Base-by-base conservation (phyloP, 2,329 filamentous ascomycete genomes). In the Aspergillus sp. region DNA sequence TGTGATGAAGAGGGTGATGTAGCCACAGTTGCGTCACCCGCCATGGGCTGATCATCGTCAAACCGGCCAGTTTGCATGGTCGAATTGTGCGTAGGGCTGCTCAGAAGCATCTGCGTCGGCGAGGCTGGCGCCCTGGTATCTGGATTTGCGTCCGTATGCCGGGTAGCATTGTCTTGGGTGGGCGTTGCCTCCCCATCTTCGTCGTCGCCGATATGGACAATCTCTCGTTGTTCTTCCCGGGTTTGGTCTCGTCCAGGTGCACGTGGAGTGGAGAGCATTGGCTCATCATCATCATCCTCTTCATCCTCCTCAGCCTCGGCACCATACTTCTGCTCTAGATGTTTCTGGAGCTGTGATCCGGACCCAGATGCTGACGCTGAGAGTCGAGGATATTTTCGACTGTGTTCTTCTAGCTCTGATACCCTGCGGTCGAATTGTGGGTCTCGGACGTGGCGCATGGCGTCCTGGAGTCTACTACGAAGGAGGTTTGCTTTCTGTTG, bases 391-490 rank as follows among this genome's bases (percentile, higher is more conserved):
- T 63, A 65, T 63, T 74, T 75, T 48, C 71, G 73, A 45, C 72
- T 73, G 59, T 75, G 71, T 39, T 69, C 73, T 63, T 77, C 74
- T 21, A 76, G 67, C n/a, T 74, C 73, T 19, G 73, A 76, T 31
- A 77, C 57, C 15, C 74, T 69, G 17, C 72, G 73, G 56, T 77
- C 75, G 50, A 77, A 70, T 56, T 76, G 70, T 55, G 73, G 66
- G 56, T 72, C 66, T 58, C 67, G 65, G 43, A 76, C 70, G 53
- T 68, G 71, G 45, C 72, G 74, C 74, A 77, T 76, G 47, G 76
- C 76, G 41, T 65, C 71, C 64, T 75, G 75, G 52, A 77, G 66
- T 59, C 70, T 70, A 58, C 56, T 71, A 51, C 70, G 72, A 47
- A 77, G 73, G 11, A 77, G 68, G 43, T 52, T 67, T 51, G 76